Conservation (phyloP, 495 filamentous ascomycete species). For the Neurospora sp. region DNA sequence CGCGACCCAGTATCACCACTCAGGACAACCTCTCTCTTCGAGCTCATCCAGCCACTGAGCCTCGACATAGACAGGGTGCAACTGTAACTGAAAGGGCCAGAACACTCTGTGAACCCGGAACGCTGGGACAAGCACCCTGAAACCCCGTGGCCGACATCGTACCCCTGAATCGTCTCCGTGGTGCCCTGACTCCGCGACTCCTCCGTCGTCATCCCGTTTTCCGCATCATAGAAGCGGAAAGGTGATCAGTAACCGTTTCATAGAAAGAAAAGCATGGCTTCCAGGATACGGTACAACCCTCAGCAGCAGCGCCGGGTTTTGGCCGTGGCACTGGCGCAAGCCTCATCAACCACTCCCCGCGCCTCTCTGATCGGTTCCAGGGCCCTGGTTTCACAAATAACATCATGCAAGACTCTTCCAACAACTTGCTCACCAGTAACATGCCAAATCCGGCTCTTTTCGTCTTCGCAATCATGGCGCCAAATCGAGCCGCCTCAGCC, state of each 20-base stretch:
- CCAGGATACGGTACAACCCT: background rate
- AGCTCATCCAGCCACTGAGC: background rate
- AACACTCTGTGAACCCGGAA: background rate
- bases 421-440: background rate
- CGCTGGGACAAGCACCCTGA: background rate
- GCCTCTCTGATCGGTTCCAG: background rate
- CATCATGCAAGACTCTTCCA: background rate
- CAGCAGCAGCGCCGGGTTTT: background rate
- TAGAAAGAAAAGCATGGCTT: background rate
- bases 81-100: background rate
- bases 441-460: background rate
- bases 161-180: background rate
- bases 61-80: background rate
- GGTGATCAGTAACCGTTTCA: background rate
- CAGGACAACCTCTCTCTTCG: background rate
- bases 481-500: constrained; percentile 2
- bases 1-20: background rate
- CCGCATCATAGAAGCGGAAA: background rate
- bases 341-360: background rate
- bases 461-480: background rate
- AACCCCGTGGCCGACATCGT: background rate
- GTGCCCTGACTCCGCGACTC: background rate
- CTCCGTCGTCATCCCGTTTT: background rate
- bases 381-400: background rate
- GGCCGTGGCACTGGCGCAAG: background rate